Evolutionary conservation across 2,329 filamentous ascomycete genomes (phyloP).

Genomic region (Raffaelea arxii): DNA sequence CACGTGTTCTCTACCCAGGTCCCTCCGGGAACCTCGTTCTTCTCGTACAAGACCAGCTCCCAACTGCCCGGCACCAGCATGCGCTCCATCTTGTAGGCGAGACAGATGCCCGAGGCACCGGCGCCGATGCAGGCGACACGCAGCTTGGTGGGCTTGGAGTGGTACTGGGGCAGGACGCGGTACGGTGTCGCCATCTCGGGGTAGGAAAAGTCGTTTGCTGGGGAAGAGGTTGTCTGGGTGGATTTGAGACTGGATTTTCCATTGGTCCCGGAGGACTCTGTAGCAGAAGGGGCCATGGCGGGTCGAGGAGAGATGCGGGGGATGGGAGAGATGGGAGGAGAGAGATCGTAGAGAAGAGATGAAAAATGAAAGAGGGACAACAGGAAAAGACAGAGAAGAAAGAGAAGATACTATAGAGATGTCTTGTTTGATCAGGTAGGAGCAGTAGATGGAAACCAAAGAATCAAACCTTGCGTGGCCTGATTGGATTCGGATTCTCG

Average conservation of each 20-base stretch:
- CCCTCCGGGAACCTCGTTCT: constrained; percentile 34
- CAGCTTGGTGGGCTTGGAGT: constrained; percentile 25
- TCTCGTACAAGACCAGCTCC: constrained; percentile 30
- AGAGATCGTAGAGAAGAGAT: background rate
- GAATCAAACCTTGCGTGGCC: background rate
- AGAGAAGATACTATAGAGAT: background rate
- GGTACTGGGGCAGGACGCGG: constrained; percentile 21
- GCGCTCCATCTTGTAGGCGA: constrained; percentile 33
- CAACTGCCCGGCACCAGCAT: constrained; percentile 28
- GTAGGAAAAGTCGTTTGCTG: constrained; percentile 16
- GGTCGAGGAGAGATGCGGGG: background rate
- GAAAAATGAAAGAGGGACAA: background rate
- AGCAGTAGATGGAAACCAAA: background rate
- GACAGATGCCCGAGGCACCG: constrained; percentile 34
- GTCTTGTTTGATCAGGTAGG: too few relatives aligned
- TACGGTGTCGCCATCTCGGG: constrained; percentile 17
- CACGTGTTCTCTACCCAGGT: constrained; percentile 44
- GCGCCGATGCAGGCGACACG: constrained; percentile 30
- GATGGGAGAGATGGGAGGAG: background rate
- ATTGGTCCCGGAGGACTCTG: constrained; percentile 4
- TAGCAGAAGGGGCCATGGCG: constrained; percentile 1
- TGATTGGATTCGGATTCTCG: background rate
- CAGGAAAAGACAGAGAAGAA: background rate
- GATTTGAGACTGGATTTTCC: too few relatives aligned
- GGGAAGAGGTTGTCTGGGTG: background rate